Base-by-base conservation (phyloP, 2,329 filamentous ascomycete genomes). In the Myotisia sp. region DNA sequence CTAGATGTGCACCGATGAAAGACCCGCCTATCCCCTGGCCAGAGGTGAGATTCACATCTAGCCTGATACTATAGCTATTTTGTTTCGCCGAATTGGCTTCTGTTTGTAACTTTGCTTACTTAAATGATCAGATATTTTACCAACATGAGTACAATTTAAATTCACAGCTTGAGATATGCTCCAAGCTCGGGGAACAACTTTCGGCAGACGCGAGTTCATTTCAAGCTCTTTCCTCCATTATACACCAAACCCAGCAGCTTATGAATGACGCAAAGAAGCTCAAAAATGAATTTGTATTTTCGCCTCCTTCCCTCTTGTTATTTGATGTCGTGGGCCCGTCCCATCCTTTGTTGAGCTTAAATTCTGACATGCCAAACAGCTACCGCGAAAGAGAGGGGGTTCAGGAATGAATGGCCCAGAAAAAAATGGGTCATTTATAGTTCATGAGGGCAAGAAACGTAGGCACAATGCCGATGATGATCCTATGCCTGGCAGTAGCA, bases 91-190 rank as follows among this genome's bases (percentile, higher is more conserved):
- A n/a, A n/a, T n/a, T n/a, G n/a, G n/a, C n/a, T 8, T 24, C 2
- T 14, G 34, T 13, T n/a, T 44, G 3, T 34, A 42, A 6, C 34
- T 22, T 12, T 32, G 8, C 20, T 20, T 46, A 21, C 14, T 45
- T 18, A 41, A 39, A 14, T 16, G 39, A 5, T 43, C 43, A 62
- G 59, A 44, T 62, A 14, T 59, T 58, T 36, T 43, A 50, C 8
- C 56, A 54, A 24, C 60, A 63, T 41, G 54, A 61, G n/a, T 51
- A 44, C 2, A 42, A 59, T 18, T 45, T 64, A 3, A 46, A 49
- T 21, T 55, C 51, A 3, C 61, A 64, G 39, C 37, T 60, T 2
- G 46, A 54, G 29, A 51, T 62, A 42, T 44, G 62, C 6, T 45
- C 52, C 10, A 47, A 51, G 38, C 46, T 62, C 2, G 49, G 52